Evolutionary conservation across 2,329 filamentous ascomycete species (phyloP), one percentile per base, ranked within the genome.

Genomic region (Microsporum canis): DNA sequence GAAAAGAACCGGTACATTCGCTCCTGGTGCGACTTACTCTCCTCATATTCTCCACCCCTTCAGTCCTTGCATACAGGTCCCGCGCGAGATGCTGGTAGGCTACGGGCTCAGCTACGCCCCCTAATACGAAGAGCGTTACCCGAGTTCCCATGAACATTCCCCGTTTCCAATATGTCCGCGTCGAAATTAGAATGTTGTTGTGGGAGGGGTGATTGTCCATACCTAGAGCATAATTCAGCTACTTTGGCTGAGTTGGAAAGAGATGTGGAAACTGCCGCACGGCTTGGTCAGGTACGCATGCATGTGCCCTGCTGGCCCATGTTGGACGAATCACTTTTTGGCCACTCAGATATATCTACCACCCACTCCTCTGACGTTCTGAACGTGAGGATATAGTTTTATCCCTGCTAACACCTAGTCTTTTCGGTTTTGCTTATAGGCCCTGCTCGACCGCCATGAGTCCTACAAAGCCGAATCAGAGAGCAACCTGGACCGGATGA

Each of bases 381-480:
- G 55, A 39, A 43, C 39, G 31, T 59, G 47, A 29, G 17, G 33
- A 17, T 36, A 38, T 31, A n/a, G 27, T 36, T 27, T 55, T 27
- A 34, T 60, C 36, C 41, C 59, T 63, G 58, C 58, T 49, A 36
- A 45, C 49, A 31, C 36, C 6, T 45, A 70, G 58, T 65, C 70
- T 69, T 66, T 63, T 67, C 65, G 61, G 64, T 55, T 64, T 65
- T 59, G 39, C 63, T 45, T 55, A 17, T 59, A 97, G 94, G 91
- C 91, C 63, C 81, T 99, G 61, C 84, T 99, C 47, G 85, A 88
- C 65, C 88, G 92, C 69, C 91, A 99, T 82, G 91, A 97, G 79
- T 85, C 88, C 63, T 96, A 95, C 75, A 92, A 96, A 81, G 87
- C 87, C 67, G 90, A 96, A 73, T 90, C 91, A 63, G 91, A 96